A percentile compares a stretch with the other conserved stretches of the same genome.
These are phyloP conservation scores for Cytospora chrysosperma DNA, from an alignment of 2,329 filamentous ascomycete genomes.

Conservation along the genomic window DNA sequence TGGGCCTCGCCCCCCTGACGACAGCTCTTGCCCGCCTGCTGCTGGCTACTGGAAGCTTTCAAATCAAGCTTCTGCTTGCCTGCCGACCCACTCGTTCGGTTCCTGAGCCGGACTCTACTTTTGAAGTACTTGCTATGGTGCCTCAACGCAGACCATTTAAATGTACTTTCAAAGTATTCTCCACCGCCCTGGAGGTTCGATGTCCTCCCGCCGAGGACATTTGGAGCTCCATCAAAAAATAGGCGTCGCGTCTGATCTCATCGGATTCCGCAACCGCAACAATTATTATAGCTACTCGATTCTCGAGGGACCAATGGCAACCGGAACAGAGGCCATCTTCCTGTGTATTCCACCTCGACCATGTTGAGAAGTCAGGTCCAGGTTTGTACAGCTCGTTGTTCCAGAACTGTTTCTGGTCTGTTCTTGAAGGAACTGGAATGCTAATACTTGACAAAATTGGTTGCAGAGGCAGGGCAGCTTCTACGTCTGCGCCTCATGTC, in stretches of 20 bases:
- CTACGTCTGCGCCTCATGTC: conserved; percentile 44
- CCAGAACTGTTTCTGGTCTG: too few species aligned
- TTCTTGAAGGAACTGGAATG: too few species aligned
- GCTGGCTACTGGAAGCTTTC: too few species aligned
- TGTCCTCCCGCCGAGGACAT: background rate
- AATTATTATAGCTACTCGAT: background rate
- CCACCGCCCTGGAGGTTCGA: too few species aligned
- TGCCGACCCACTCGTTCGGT: conserved; percentile 8
- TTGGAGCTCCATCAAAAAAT: conserved; percentile 15
- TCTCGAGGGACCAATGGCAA: background rate
- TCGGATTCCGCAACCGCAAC: background rate
- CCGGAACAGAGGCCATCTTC: background rate
- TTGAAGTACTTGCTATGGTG: background rate
- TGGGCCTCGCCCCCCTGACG: background rate
- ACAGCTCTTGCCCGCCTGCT: too few species aligned
- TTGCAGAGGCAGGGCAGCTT: conserved; percentile 38
- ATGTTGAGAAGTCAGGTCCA: conserved; percentile 24
- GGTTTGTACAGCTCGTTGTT: conserved; percentile 1
- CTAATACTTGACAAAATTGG: background rate
- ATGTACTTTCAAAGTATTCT: background rate
- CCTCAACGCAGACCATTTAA: background rate
- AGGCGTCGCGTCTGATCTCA: conserved; percentile 12
- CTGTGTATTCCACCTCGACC: background rate
- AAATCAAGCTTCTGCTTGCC: background rate
- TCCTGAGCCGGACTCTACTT: background rate